Conservation (phyloP, 805 yeast species). For the Suhomyces kilbournensis region DNA sequence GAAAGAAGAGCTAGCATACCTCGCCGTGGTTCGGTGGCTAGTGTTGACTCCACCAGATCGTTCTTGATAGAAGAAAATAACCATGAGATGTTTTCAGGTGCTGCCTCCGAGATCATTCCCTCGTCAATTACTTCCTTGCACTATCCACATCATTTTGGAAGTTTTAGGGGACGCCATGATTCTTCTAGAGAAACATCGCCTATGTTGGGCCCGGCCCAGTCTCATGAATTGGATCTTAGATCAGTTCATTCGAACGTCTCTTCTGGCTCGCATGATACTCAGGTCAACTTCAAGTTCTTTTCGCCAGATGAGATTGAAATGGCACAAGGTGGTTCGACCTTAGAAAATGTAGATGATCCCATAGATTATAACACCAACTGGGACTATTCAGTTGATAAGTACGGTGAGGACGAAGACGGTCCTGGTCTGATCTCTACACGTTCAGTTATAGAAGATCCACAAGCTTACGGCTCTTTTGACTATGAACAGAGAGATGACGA, state of each 20-base stretch:
- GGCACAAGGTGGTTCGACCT: slow-evolving; percentile 85
- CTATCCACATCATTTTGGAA: slow-evolving; percentile 55
- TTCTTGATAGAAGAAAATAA: slow-evolving; percentile 53
- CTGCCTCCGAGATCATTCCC: slow-evolving; percentile 71
- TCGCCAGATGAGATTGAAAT: slow-evolving; percentile 76
- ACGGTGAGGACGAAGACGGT: slow-evolving; percentile 22
- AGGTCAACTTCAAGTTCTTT: slow-evolving; percentile 69
- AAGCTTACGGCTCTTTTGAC: slow-evolving; percentile 24
- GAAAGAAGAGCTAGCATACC: slow-evolving; percentile 21
- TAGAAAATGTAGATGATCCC: slow-evolving; percentile 53
- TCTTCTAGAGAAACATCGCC: slow-evolving; percentile 35
- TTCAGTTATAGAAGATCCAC: neutral
- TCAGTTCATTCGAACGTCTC: slow-evolving; percentile 37
- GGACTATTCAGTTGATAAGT: slow-evolving; percentile 59
- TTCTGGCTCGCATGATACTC: slow-evolving; percentile 34
- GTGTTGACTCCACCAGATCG: slow-evolving; percentile 27
- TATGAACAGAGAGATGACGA: neutral
- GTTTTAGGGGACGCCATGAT: slow-evolving; percentile 17
- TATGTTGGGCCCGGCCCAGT: slow-evolving; percentile 21
- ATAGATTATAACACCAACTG: slow-evolving; percentile 75
- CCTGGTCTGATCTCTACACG: slow-evolving; percentile 3
- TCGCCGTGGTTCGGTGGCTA: slow-evolving; percentile 32
- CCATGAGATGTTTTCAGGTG: slow-evolving; percentile 75
- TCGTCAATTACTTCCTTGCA: slow-evolving; percentile 76
- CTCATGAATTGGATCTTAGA: slow-evolving; percentile 27